These are phyloP conservation scores for Piedraia hortae DNA, from an alignment of 2,329 filamentous ascomycete species.

Conservation along the genomic window DNA sequence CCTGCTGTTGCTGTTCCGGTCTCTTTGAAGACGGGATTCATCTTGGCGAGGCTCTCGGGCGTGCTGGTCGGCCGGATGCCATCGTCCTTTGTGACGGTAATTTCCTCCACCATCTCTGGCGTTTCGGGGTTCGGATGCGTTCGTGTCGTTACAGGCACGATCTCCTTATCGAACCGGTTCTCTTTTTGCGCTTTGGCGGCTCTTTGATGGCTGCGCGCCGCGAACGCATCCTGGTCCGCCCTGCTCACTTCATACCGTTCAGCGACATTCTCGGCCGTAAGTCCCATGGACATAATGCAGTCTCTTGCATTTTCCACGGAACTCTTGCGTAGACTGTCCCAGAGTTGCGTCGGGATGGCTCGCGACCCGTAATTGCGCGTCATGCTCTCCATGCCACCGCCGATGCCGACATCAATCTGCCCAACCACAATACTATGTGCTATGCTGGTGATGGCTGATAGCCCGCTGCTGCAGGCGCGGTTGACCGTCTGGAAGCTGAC, in stretches of 20 bases:
- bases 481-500: conserved; percentile 71
- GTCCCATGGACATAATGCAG: conserved; percentile 83
- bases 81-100: conserved; percentile 54
- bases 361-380: conserved; percentile 62
- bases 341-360: conserved; percentile 62
- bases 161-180: conserved; percentile 51
- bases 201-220: conserved; percentile 43
- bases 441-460: conserved; percentile 49
- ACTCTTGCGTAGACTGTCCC: conserved; percentile 42
- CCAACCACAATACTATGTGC: conserved; percentile 51
- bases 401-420: conserved; percentile 46
- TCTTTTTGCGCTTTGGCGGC: conserved; percentile 40
- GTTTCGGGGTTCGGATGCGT: conserved; percentile 35
- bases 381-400: conserved; percentile 90
- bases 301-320: conserved; percentile 43
- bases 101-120: conserved; percentile 21
- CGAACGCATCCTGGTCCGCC: conserved; percentile 59
- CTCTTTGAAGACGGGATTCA: conserved; percentile 63
- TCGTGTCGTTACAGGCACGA: conserved; percentile 48
- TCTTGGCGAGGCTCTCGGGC: conserved; percentile 40
- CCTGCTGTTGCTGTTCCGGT: conserved; percentile 61
- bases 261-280: conserved; percentile 75
- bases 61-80: conserved; percentile 45
- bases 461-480: conserved; percentile 53
- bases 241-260: conserved; percentile 44